Conservation (phyloP, 805 yeast genomes). For the Starmerella bacillaris region DNA sequence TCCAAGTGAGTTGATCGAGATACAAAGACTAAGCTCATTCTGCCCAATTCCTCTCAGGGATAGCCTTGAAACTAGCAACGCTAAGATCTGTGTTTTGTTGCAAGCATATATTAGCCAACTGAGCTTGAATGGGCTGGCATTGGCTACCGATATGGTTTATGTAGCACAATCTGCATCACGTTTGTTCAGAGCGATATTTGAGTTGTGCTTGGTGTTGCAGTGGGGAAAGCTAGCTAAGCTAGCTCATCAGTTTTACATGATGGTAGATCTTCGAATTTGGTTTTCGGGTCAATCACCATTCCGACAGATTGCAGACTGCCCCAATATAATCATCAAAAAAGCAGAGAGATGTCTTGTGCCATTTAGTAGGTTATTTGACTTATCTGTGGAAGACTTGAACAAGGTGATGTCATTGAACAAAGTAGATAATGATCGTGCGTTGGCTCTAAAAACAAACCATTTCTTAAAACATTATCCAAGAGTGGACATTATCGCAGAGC, state of each 20-base stretch:
- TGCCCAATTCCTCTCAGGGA: slow-evolving; percentile 83
- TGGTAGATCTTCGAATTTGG: slow-evolving; percentile 77
- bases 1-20: slow-evolving; percentile 66
- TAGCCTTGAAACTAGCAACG: slow-evolving; percentile 44
- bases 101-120: slow-evolving; percentile 77
- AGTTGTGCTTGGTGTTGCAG: slow-evolving; percentile 47
- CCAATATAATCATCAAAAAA: slow-evolving; percentile 47
- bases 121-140: slow-evolving; percentile 67
- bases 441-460: too few relatives aligned
- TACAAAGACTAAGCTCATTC: slow-evolving; percentile 45
- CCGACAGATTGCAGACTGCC: slow-evolving; percentile 61
- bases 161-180: slow-evolving; percentile 88
- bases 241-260: slow-evolving; percentile 50
- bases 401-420: too few relatives aligned
- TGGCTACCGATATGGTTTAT: slow-evolving; percentile 83
- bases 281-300: slow-evolving; percentile 56
- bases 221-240: slow-evolving; percentile 51
- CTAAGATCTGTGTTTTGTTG: slow-evolving; percentile 61
- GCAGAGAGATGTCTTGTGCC: slow-evolving; percentile 71
- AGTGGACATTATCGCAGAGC: slow-evolving; percentile 36
- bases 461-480: too few relatives aligned
- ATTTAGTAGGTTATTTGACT: slow-evolving; percentile 55
- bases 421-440: too few relatives aligned
- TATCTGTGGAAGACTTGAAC: slow-evolving; percentile 59
- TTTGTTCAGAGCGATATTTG: slow-evolving; percentile 66